A percentile compares a stretch with the other conserved stretches of the same genome.
phyloP scores from a whole-genome alignment of 2,329 filamentous ascomycete species.

The Fusarium xyrophilum region DNA sequence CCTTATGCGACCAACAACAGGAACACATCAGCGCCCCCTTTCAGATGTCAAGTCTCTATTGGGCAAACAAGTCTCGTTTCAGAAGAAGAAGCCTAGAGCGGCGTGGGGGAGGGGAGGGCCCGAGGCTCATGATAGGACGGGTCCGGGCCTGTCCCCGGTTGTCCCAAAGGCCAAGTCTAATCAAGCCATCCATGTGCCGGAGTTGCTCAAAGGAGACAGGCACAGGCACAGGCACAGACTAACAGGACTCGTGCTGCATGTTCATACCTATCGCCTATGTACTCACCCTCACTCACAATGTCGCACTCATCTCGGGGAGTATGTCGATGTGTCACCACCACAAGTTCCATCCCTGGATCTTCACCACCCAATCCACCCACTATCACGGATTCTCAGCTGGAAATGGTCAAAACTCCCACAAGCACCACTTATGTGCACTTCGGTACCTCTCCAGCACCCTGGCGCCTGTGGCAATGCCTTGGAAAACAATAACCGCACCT shows the following conservation, averaged over 20 bases:
- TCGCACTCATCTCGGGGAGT: slow-evolving; percentile 6
- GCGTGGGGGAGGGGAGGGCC: slow-evolving; percentile 21
- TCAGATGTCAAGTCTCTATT: slow-evolving; percentile 12
- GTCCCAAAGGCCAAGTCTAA: slow-evolving; percentile 10
- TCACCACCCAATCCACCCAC: slow-evolving; percentile 19
- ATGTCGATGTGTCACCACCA: background rate
- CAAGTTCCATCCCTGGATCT: slow-evolving; percentile 15
- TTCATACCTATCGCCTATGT: background rate
- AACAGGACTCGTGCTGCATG: background rate
- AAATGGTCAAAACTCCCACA: slow-evolving; percentile 15
- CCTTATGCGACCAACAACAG: slow-evolving; percentile 34
- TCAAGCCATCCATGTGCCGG: slow-evolving; percentile 7
- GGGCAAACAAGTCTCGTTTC: slow-evolving; percentile 19
- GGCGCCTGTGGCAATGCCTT: slow-evolving; percentile 4
- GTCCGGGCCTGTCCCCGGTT: background rate
- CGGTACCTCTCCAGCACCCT: background rate
- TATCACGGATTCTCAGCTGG: slow-evolving; percentile 4
- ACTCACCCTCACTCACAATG: background rate
- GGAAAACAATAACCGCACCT: slow-evolving; percentile 22
- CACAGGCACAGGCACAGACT: background rate
- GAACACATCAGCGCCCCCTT: slow-evolving; percentile 29
- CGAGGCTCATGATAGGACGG: slow-evolving; percentile 19
- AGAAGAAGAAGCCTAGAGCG: slow-evolving; percentile 15
- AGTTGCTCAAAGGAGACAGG: background rate
- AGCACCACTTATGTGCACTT: slow-evolving; percentile 11